A percentile compares a stretch with the other conserved stretches of the same genome.
These are phyloP conservation scores for Aspergillus bridgeri DNA, from an alignment of 495 filamentous ascomycete species.

Conservation along the genomic window DNA sequence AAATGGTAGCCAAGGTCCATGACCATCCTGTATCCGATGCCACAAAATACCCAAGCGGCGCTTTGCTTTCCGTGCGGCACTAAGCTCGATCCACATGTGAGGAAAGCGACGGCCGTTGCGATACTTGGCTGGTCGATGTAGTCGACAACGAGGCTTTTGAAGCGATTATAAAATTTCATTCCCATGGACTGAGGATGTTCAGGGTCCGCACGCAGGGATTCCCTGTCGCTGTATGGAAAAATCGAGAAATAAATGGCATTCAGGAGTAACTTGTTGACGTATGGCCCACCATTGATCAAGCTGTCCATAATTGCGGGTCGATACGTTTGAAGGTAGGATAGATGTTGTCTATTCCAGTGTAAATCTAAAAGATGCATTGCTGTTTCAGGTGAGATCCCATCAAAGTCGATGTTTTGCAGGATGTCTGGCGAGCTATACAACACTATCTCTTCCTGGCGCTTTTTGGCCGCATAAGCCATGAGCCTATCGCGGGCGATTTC, in stretches of 20 bases:
- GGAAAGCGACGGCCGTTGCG: conserved; percentile 14
- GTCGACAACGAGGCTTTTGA: conserved; percentile 11
- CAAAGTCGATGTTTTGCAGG: conserved; percentile 25
- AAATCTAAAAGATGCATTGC: conserved; percentile 31
- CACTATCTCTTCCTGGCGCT: background rate
- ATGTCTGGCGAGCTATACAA: conserved; percentile 4
- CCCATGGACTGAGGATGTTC: conserved; percentile 7
- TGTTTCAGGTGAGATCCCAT: conserved; percentile 27
- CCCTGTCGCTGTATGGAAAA: conserved; percentile 15
- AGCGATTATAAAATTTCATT: conserved; percentile 15
- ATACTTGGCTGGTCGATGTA: conserved; percentile 16
- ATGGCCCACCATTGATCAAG: conserved; percentile 28
- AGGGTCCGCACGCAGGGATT: background rate
- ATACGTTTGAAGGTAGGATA: conserved; percentile 24
- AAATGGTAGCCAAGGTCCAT: conserved; percentile 34
- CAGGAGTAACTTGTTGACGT: conserved; percentile 31
- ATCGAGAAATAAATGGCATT: conserved; percentile 31
- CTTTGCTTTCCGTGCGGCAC: conserved; percentile 16
- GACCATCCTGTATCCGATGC: conserved; percentile 33
- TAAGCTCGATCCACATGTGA: conserved; percentile 14
- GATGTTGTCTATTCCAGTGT: conserved; percentile 30
- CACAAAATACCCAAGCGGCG: conserved; percentile 19
- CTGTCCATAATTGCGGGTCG: conserved; percentile 33
- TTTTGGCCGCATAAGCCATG: background rate
- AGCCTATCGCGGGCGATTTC: background rate